Conservation (phyloP, 495 filamentous ascomycete species). For the Clavariopsis aquatica region DNA sequence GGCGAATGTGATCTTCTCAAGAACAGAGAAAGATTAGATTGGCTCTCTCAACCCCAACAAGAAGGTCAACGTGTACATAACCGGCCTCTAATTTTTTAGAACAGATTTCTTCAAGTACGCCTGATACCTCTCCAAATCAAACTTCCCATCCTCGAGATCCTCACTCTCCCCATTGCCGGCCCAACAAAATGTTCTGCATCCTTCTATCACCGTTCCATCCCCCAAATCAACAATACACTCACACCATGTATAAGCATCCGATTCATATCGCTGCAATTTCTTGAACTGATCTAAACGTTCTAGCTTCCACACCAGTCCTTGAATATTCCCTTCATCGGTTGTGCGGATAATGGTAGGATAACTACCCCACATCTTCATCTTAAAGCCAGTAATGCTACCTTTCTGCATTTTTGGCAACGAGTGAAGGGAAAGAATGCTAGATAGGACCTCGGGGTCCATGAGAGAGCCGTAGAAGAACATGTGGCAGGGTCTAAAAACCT, state of each 20-base stretch:
- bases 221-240: constrained; percentile 16
- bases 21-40: too few species aligned
- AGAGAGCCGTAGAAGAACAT: constrained; percentile 36
- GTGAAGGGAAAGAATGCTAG: constrained; percentile 8
- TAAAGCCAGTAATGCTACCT: constrained; percentile 9
- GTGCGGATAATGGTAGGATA: constrained; percentile 22
- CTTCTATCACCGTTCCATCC: not conserved
- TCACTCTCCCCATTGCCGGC: constrained; percentile 17
- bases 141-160: constrained; percentile 21
- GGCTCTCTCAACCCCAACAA: too few species aligned
- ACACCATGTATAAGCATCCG: constrained; percentile 23
- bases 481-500: too few species aligned
- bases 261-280: constrained; percentile 17
- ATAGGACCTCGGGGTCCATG: constrained; percentile 27
- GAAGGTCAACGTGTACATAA: too few species aligned
- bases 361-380: constrained; percentile 23
- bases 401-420: not conserved
- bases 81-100: too few species aligned
- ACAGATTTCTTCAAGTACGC: constrained; percentile 18
- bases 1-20: too few species aligned
- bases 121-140: constrained; percentile 25
- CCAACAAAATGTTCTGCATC: constrained; percentile 25
- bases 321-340: not conserved
- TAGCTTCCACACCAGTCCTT: constrained; percentile 16
- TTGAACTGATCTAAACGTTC: constrained; percentile 10